Conservation (phyloP, 495 filamentous ascomycete genomes). For the Aspergillus kassunensis region DNA sequence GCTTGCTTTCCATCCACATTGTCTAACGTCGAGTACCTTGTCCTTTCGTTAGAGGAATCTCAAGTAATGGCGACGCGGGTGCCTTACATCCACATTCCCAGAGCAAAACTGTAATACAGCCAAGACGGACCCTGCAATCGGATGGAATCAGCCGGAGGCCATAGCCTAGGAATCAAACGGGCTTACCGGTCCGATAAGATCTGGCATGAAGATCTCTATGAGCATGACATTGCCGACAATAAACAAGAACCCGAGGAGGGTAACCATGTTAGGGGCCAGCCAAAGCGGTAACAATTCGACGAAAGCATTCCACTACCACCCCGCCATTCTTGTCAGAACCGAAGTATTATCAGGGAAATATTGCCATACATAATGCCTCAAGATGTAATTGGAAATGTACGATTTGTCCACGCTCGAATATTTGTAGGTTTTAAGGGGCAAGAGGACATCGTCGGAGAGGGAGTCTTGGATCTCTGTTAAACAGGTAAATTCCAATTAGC, state of each 20-base stretch:
- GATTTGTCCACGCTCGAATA: constrained; percentile 97
- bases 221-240: constrained; percentile 82
- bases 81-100: constrained; percentile 84
- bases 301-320: constrained; percentile 86
- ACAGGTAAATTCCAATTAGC: constrained; percentile 16
- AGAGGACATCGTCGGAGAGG: constrained; percentile 64
- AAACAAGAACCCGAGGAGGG: constrained; percentile 89
- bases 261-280: constrained; percentile 97
- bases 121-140: constrained; percentile 70
- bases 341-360: neutral
- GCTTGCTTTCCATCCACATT: constrained; percentile 99
- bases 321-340: constrained; percentile 11
- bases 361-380: constrained; percentile 82
- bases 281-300: constrained; percentile 90
- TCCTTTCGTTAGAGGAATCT: neutral
- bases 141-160: constrained; percentile 19
- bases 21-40: constrained; percentile 92
- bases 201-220: constrained; percentile 79
- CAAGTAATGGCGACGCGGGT: neutral
- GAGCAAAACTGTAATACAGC: constrained; percentile 92
- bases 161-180: neutral
- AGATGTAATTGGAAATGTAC: constrained; percentile 86
- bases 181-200: constrained; percentile 84
- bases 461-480: constrained; percentile 51
- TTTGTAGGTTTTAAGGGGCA: constrained; percentile 91